A percentile compares a stretch with the other conserved stretches of the same genome.
These are phyloP conservation scores for Erysimum cheiri DNA, from an alignment of 441 rosid genomes.

Conservation along the genomic window DNA sequence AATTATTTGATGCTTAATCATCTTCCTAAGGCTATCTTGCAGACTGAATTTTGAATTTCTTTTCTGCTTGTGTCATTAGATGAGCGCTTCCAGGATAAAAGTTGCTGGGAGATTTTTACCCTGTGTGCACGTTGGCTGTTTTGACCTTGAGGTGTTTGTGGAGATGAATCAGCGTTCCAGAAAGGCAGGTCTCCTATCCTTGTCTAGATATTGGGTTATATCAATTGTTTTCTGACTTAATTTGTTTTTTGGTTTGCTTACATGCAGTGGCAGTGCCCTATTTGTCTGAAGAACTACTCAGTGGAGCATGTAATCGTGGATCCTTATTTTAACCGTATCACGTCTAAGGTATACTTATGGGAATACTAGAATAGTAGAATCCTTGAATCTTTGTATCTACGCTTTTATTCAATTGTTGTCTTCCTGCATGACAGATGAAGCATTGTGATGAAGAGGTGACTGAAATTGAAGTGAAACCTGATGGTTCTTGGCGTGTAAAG, in stretches of 20 bases:
- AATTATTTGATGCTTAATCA: slow-evolving; percentile 19
- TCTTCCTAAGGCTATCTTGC: slow-evolving; percentile 19
- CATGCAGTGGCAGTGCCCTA: slow-evolving; percentile 99
- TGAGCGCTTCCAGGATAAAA: slow-evolving; percentile 98
- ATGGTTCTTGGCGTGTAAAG: slow-evolving; percentile 98
- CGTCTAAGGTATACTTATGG: slow-evolving; percentile 67
- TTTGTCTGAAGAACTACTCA: slow-evolving; percentile 91
- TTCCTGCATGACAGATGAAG: slow-evolving; percentile 65
- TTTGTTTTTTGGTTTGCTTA: slow-evolving; percentile 31
- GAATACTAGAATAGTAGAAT: slow-evolving; percentile 18
- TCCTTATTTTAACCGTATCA: slow-evolving; percentile 90
- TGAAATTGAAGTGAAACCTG: slow-evolving; percentile 94
- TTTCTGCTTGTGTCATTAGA: slow-evolving; percentile 51
- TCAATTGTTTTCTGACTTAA: slow-evolving; percentile 30
- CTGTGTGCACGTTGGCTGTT: slow-evolving; percentile 96
- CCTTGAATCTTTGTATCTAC: slow-evolving; percentile 16
- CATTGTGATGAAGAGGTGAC: slow-evolving; percentile 88
- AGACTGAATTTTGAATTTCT: slow-evolving; percentile 20
- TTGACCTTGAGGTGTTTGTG: slow-evolving; percentile 97
- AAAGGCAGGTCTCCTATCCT: slow-evolving; percentile 66
- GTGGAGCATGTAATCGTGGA: slow-evolving; percentile 86
- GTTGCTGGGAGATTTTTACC: slow-evolving; percentile 97
- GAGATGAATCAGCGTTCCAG: slow-evolving; percentile 97
- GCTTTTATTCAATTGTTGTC: slow-evolving; percentile 3
- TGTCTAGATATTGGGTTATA: slow-evolving; percentile 10